A percentile compares a stretch with the other conserved stretches of the same genome.
These are phyloP conservation scores for Balamuthia mandrillaris DNA, from an alignment of 208 protist genomes.

Conservation along the genomic window DNA sequence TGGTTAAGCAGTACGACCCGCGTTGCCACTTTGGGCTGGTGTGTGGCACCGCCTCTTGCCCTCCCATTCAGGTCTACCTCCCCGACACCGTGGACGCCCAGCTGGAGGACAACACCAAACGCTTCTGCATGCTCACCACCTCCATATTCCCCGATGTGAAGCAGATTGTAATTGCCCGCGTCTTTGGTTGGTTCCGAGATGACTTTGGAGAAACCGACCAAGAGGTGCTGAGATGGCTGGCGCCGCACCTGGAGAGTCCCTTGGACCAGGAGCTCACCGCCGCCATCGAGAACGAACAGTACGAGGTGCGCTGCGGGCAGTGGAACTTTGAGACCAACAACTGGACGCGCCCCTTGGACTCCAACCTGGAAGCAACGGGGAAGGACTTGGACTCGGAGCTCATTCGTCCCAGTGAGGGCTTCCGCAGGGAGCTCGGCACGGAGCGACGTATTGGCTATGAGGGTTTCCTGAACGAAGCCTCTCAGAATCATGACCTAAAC, in stretches of 20 bases:
- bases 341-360: not conserved
- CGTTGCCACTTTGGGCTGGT: slow-evolving; percentile 13
- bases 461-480: not conserved
- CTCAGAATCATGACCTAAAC: no score
- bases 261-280: not conserved
- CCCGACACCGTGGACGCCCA: not conserved
- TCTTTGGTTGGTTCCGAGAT: slow-evolving; percentile 27
- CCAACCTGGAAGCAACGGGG: no score
- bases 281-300: not conserved
- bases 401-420: not conserved
- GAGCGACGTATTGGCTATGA: slow-evolving; percentile 12
- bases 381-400: no score
- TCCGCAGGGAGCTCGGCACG: not conserved
- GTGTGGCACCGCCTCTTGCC: slow-evolving; percentile 8
- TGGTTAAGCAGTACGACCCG: not conserved
- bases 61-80: not conserved
- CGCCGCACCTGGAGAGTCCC: not conserved
- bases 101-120: not conserved
- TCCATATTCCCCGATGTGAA: not conserved
- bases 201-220: slow-evolving; percentile 10
- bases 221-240: slow-evolving; percentile 1
- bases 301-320: slow-evolving; percentile 6
- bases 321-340: slow-evolving; percentile 29
- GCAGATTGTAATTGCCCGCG: not conserved
- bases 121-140: not conserved